Evolutionary conservation across 495 filamentous ascomycete species (phyloP), one percentile per base, ranked within the genome.

Genomic region (Lichina pygmaea): DNA sequence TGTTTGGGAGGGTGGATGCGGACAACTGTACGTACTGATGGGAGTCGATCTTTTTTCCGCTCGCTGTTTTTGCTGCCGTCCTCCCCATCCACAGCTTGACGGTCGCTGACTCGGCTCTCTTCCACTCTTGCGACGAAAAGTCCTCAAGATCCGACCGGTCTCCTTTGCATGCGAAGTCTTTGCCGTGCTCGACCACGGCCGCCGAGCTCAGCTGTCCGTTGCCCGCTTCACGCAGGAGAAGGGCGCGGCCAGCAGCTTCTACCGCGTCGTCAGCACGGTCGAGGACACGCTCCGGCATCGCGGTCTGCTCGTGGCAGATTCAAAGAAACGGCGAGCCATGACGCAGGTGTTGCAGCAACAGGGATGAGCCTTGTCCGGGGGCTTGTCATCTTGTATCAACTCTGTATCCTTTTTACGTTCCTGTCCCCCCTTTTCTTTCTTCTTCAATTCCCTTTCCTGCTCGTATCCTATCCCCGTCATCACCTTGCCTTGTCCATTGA

Each of bases 141-240:
- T 72, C 48, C 70, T 91, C 24, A 61, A 71, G 36, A 65, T 92
- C 49, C 81, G 81, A 50, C 73, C 77, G 31, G 79, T 91, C 7
- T 66, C 73, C 13, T 81, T 95, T 54, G 77, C 80, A 5, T 68
- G 72, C 41, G 82, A 94, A 54, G 67, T 95, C 52, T 86, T 81
- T 60, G 80, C 74, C 8, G 72, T 91, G 9, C 76, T 86, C 33
- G 79, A 91, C 56, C 77, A 82, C 50, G 79, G 81, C 34, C 71
- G 67, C 52, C 54, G 55, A 17, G 55, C 56, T 7, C 48, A 52
- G 30, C 67, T 93, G 13, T 76, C 74, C 57, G 70, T 93, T 40
- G 81, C 77, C 24, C 73, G 80, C 12, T 81, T 94, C 60, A 83
- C 77, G 32, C 86, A 93, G 54, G 80, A 86, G 53, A 72, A 73